Conservation (phyloP, 2,329 filamentous ascomycete genomes). For the Pseudogymnoascus sp. region DNA sequence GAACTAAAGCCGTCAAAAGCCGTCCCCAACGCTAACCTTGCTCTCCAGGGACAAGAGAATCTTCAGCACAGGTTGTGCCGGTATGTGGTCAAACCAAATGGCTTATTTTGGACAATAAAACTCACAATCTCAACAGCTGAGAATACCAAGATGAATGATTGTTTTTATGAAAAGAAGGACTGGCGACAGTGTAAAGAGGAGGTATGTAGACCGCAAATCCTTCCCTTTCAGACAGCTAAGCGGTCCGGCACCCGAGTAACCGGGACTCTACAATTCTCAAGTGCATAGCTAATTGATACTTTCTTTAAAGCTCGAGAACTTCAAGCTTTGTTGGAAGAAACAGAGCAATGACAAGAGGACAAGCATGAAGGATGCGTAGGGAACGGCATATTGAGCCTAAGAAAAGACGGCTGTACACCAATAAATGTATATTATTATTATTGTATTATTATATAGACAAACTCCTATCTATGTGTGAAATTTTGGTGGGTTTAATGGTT, state of each 20-base stretch:
- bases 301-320: conserved; percentile 68
- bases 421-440: conserved; percentile 9
- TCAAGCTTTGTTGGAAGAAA: conserved; percentile 84
- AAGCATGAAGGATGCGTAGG: conserved; percentile 58
- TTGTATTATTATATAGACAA: conserved; percentile 6
- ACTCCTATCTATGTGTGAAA: not conserved
- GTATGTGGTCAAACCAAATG: conserved; percentile 39
- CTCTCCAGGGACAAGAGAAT: conserved; percentile 84
- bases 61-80: conserved; percentile 88
- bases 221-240: conserved; percentile 17
- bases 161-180: conserved; percentile 92
- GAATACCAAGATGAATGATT: conserved; percentile 85
- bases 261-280: not conserved
- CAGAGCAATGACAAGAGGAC: conserved; percentile 83
- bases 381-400: not conserved
- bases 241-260: not conserved
- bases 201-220: conserved; percentile 45
- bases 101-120: not conserved
- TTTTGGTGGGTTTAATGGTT: conserved; percentile 1
- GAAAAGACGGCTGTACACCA: not conserved
- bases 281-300: conserved; percentile 13
- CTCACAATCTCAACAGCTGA: conserved; percentile 50
- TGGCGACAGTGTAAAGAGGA: conserved; percentile 85
- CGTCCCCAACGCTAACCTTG: conserved; percentile 16
- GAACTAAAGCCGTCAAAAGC: conserved; percentile 12